A percentile compares a stretch with the other conserved stretches of the same genome.
Evolutionary conservation across 2,329 filamentous ascomycete genomes (phyloP).

Genomic region (Pyrenochaeta sp.): DNA sequence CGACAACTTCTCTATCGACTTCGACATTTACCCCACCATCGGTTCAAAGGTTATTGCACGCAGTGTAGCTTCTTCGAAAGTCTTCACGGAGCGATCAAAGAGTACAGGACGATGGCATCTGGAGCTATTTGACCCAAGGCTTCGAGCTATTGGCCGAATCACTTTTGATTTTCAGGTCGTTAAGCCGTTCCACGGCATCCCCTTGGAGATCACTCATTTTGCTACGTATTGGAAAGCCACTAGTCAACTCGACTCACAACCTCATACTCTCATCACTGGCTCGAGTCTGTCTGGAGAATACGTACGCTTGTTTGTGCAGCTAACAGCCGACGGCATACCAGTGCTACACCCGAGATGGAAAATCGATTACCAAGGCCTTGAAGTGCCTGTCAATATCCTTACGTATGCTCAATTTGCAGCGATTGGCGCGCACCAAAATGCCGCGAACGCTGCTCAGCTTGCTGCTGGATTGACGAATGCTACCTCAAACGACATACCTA

Average conservation of each 20-base stretch:
- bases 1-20: constrained; percentile 92
- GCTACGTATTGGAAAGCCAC: constrained; percentile 99
- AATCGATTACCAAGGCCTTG: constrained; percentile 76
- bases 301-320: constrained; percentile 87
- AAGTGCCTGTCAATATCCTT: constrained; percentile 82
- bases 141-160: constrained; percentile 91
- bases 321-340: constrained; percentile 86
- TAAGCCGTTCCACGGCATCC: constrained; percentile 91
- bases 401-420: constrained; percentile 75
- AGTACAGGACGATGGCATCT: constrained; percentile 84
- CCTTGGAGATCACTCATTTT: constrained; percentile 96
- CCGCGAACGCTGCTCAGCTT: constrained; percentile 30
- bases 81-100: constrained; percentile 78
- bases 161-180: constrained; percentile 96
- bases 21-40: constrained; percentile 97
- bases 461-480: constrained; percentile 34
- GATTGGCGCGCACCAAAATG: constrained; percentile 49
- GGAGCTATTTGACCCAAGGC: constrained; percentile 89
- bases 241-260: constrained; percentile 86
- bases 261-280: constrained; percentile 88
- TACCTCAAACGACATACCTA: constrained; percentile 53
- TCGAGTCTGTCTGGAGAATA: constrained; percentile 97
- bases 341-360: constrained; percentile 90
- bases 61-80: constrained; percentile 87
- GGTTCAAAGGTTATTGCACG: constrained; percentile 97